phyloP scores from a whole-genome alignment of 768 basidiomycete genomes.

The Lentinula guzmanii region DNA sequence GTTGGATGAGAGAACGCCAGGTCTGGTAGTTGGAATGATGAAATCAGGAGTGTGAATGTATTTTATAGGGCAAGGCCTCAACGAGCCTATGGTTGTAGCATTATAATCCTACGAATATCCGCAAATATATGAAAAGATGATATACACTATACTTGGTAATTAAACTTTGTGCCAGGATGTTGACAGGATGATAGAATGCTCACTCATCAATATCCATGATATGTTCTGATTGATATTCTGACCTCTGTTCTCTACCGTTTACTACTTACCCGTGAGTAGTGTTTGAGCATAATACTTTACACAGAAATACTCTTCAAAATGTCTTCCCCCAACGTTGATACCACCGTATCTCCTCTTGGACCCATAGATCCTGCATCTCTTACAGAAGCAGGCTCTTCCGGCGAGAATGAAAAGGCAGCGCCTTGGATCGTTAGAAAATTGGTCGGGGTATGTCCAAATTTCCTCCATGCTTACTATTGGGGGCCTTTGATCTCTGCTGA shows the following conservation, averaged over 20 bases:
- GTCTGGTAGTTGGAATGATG: slow-evolving; percentile 4
- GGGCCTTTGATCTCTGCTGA: background rate
- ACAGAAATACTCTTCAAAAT: background rate
- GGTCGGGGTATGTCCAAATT: slow-evolving; percentile 42
- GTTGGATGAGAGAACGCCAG: slow-evolving; percentile 6
- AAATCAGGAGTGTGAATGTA: slow-evolving; percentile 5
- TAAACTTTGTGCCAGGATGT: no score
- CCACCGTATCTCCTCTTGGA: slow-evolving; percentile 32
- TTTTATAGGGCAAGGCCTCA: slow-evolving; percentile 39
- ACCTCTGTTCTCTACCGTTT: no score
- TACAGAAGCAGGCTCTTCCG: slow-evolving; percentile 22
- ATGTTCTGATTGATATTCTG: no score
- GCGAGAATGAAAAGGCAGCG: slow-evolving; percentile 49
- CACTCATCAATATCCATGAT: no score
- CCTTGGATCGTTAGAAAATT: slow-evolving; percentile 64
- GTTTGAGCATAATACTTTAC: no score
- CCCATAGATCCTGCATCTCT: slow-evolving; percentile 45
- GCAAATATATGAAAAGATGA: background rate
- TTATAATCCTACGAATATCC: background rate
- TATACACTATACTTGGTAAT: background rate
- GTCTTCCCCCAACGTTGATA: background rate
- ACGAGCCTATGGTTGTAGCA: slow-evolving; percentile 34
- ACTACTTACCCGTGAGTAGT: no score
- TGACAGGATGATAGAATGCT: no score
- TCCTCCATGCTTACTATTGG: background rate